Percentiles rank a stretch among this genome's conserved stretches.
phyloP scores from a whole-genome alignment of 352 stramenopile genomes.

The Thalassiosira mediterranea region DNA sequence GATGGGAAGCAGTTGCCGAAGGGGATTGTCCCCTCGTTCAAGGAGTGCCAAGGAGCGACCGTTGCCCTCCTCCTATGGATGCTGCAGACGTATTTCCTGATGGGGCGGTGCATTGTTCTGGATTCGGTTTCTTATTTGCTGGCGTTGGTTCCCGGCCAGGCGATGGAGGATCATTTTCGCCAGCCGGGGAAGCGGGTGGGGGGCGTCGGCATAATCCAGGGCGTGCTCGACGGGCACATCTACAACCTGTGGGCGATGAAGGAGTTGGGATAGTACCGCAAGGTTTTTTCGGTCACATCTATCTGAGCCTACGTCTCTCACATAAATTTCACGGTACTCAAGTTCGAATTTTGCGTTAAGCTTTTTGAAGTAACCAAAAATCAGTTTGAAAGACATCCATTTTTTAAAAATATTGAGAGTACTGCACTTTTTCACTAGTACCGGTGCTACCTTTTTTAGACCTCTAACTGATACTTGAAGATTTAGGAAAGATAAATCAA shows the following conservation, averaged over 20 bases:
- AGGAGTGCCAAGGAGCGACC: constrained; percentile 3
- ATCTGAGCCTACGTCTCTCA: too few species aligned
- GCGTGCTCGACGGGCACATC: neutral
- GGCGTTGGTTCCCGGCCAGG: constrained; percentile 5
- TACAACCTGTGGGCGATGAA: constrained; percentile 31
- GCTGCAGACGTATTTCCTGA: neutral
- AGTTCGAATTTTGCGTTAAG: too few species aligned
- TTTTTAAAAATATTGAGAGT: too few species aligned
- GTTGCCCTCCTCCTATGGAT: constrained; percentile 8
- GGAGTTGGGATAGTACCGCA: too few species aligned
- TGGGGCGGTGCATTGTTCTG: constrained; percentile 23
- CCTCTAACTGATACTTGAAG: too few species aligned
- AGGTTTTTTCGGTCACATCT: too few species aligned
- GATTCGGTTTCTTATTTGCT: constrained; percentile 35
- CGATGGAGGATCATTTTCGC: constrained; percentile 5
- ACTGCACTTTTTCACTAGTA: too few species aligned
- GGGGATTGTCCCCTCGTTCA: neutral
- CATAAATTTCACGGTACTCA: too few species aligned
- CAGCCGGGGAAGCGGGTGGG: constrained; percentile 2
- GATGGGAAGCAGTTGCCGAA: constrained; percentile 26
- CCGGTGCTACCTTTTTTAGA: too few species aligned
- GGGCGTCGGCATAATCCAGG: neutral
- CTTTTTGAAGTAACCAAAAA: too few species aligned
- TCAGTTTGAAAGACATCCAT: too few species aligned
- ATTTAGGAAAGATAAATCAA: too few species aligned